Percentiles rank a stretch among this genome's conserved stretches.
phyloP scores from a whole-genome alignment of 495 filamentous ascomycete genomes.

The Amphirosellinia nigrospora region DNA sequence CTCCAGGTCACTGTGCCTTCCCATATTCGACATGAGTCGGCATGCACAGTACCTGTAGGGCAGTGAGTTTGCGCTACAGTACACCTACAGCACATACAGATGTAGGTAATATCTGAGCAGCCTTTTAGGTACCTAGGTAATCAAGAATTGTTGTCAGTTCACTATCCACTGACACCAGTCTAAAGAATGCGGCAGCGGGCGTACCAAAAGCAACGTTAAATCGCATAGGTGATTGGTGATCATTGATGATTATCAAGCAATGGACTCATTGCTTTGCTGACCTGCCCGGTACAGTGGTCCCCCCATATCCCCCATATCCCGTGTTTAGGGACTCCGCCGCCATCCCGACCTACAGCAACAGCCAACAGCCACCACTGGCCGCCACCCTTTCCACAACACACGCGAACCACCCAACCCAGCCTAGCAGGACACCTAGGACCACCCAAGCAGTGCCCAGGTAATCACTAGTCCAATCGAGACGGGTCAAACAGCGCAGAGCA shows the following conservation, averaged over 20 bases:
- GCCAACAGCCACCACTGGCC: background rate
- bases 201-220: background rate
- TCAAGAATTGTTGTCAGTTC: background rate
- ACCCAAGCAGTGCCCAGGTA: background rate
- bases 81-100: no score
- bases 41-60: no score
- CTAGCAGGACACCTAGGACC: no score
- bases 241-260: conserved; percentile 26
- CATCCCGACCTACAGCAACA: no score
- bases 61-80: background rate
- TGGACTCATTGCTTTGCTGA: conserved; percentile 2
- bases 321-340: conserved; percentile 9
- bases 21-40: background rate
- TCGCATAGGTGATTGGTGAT: conserved; percentile 7
- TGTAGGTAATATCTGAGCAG: no score
- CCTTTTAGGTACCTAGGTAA: no score
- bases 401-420: background rate
- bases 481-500: conserved; percentile 3
- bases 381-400: no score
- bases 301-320: background rate
- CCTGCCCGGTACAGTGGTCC: conserved; percentile 4
- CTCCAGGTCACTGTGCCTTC: no score
- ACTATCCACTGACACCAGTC: background rate
- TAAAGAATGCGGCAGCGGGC: background rate
- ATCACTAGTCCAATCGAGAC: background rate